Percentiles rank a stretch among this genome's conserved stretches.
These are phyloP conservation scores for Acer yangbiense DNA, from an alignment of 345 rosid species.

Conservation along the genomic window DNA sequence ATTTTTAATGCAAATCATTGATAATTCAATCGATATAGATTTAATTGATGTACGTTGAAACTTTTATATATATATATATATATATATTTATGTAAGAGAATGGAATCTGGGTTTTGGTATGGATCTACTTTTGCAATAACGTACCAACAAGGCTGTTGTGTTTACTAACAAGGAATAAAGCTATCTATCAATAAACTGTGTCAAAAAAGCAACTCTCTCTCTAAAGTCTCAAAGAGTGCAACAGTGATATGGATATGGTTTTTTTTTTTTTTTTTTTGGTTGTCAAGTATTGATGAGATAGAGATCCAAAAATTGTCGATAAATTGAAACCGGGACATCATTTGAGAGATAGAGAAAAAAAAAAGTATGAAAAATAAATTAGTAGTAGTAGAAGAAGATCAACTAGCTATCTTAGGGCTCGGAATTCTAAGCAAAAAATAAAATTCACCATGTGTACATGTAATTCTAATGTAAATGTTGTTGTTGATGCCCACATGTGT, in stretches of 20 bases:
- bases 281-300: not conserved
- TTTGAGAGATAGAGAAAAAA: not conserved
- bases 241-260: slow-evolving; percentile 17
- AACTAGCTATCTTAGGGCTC: not conserved
- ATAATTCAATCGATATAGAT: too few relatives aligned
- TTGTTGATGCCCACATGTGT: slow-evolving; percentile 17
- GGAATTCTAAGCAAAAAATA: slow-evolving; percentile 33
- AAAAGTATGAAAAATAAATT: slow-evolving; percentile 3
- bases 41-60: too few relatives aligned
- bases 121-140: slow-evolving; percentile 50
- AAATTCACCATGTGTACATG: too few relatives aligned
- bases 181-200: slow-evolving; percentile 23
- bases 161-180: slow-evolving; percentile 47
- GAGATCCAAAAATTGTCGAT: slow-evolving; percentile 22
- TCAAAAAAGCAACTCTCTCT: slow-evolving; percentile 30
- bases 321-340: not conserved
- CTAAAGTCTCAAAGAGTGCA: not conserved
- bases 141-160: slow-evolving; percentile 31
- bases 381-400: not conserved
- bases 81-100: slow-evolving; percentile 15
- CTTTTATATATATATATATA: not conserved
- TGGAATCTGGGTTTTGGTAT: slow-evolving; percentile 40
- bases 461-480: not conserved
- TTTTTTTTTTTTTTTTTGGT: slow-evolving; percentile 30
- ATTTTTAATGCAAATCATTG: too few relatives aligned